Conservation (phyloP, 2,329 filamentous ascomycete species). For the Fusarium mundagurra region DNA sequence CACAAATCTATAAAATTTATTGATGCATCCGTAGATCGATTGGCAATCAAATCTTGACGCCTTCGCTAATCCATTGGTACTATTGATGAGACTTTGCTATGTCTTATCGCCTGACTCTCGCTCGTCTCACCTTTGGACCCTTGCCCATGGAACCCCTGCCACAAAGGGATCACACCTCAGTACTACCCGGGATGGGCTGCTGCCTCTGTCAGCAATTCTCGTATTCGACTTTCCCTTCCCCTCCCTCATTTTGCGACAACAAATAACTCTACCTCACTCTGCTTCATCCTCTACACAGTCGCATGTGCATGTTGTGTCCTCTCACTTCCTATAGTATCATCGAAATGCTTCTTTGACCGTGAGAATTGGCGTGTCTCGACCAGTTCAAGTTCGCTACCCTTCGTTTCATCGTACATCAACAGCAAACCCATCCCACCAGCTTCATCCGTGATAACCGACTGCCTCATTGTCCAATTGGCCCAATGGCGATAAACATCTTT, state of each 20-base stretch:
- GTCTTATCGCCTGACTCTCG: constrained; percentile 13
- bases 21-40: background rate
- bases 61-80: background rate
- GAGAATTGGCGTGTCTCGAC: constrained; percentile 1
- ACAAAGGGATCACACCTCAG: background rate
- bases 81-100: background rate
- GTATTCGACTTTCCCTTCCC: constrained; percentile 8
- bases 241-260: background rate
- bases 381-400: background rate
- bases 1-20: background rate
- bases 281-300: background rate
- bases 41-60: background rate
- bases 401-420: constrained; percentile 3
- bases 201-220: constrained; percentile 17
- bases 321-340: background rate
- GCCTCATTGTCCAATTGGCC: constrained; percentile 1
- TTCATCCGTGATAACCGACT: background rate
- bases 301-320: background rate
- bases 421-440: background rate
- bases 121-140: constrained; percentile 11
- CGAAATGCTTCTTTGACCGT: constrained; percentile 20
- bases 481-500: constrained; percentile 47
- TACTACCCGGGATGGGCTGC: background rate
- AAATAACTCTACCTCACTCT: background rate
- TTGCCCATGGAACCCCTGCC: constrained; percentile 8